Base-by-base conservation (phyloP, 768 basidiomycete species). In the Crassisporium funariophilum region DNA sequence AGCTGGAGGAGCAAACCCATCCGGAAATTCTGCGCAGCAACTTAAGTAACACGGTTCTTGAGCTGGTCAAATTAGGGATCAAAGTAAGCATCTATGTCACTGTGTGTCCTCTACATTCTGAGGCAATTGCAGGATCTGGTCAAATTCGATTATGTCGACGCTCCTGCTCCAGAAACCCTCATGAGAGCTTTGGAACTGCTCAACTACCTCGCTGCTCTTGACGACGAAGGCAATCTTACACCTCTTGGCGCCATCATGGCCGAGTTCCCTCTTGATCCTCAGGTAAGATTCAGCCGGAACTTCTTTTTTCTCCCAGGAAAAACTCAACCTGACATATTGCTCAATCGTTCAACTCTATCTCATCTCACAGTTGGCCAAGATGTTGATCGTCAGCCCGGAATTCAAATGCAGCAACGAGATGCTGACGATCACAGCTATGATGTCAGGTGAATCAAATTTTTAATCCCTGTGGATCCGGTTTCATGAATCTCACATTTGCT, bases 251-350 rank as follows among this genome's bases (percentile, higher is more conserved):
- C 70, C 27, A 86, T 92, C 50, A 98, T 98, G 95, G 95, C 97
- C 0, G 93, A 98, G 57, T 98, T 98, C 75, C 97, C 95, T 10
- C 78, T 99, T n/a, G 97, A 98, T 65, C 97, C 95, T 31, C 95
- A 95, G 76, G 90, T 88, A 54, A 29, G 75, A 49, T 33, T 29
- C 25, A 24, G 10, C 9, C 17, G 24, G 19, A 37, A n/a, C 39
- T 17, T 39, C 35, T 23, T 13, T 5, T 8, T 2, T 24, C 19
- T 15, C 17, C 17, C 22, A 20, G 27, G 40, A 11, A 23, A n/a
- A n/a, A n/a, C n/a, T n/a, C n/a, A n/a, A n/a, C n/a, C n/a, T n/a
- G n/a, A n/a, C n/a, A n/a, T n/a, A n/a, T n/a, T n/a, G n/a, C n/a
- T n/a, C n/a, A n/a, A n/a, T n/a, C n/a, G 48, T 44, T 41, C 53